These are phyloP conservation scores for Dendrothele bispora DNA, from an alignment of 768 basidiomycete species.

Conservation along the genomic window DNA sequence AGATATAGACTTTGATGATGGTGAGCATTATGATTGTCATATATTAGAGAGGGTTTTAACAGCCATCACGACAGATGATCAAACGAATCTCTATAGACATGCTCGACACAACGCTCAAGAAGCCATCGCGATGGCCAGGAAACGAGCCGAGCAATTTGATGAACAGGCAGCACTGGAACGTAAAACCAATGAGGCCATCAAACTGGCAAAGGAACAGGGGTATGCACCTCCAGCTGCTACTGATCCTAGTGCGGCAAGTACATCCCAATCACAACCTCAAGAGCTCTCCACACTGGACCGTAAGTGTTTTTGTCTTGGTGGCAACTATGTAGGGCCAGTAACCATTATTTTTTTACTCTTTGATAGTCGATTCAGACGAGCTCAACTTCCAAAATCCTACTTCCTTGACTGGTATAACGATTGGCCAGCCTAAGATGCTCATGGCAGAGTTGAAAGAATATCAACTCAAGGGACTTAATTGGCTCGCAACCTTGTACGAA, in stretches of 20 bases:
- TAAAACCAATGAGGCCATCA: constrained; percentile 76
- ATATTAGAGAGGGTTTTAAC: too few species aligned
- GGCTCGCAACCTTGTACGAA: constrained; percentile 96
- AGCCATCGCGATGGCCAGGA: constrained; percentile 75
- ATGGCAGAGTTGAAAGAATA: constrained; percentile 98
- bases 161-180: constrained; percentile 76
- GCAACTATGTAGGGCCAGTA: not conserved
- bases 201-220: constrained; percentile 58
- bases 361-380: constrained; percentile 88
- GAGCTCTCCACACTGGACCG: constrained; percentile 73
- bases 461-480: constrained; percentile 96
- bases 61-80: constrained; percentile 89
- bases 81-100: constrained; percentile 81
- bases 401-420: constrained; percentile 80
- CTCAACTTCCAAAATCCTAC: constrained; percentile 99
- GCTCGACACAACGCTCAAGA: constrained; percentile 89
- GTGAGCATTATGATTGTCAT: constrained; percentile 39
- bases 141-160: constrained; percentile 86
- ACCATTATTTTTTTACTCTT: constrained; percentile 3
- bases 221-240: constrained; percentile 2
- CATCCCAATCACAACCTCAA: constrained; percentile 10
- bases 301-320: constrained; percentile 35
- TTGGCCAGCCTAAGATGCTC: constrained; percentile 92
- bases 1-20: constrained; percentile 90
- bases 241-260: constrained; percentile 30